Base-by-base conservation (phyloP, 1,139 yeast genomes). In the Lodderomyces elongisporus region DNA sequence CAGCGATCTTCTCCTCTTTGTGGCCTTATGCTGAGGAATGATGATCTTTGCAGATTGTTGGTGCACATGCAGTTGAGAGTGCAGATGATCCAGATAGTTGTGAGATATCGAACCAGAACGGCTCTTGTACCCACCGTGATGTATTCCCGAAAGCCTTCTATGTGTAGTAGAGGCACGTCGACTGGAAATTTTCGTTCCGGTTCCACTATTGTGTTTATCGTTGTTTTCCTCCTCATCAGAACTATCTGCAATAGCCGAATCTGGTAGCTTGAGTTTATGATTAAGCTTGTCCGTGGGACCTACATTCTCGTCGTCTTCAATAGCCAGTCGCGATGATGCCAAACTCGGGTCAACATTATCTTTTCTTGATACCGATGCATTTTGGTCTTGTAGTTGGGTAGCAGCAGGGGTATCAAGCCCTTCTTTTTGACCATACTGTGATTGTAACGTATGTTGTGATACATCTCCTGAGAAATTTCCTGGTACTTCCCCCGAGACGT, bases 71-170 rank as follows among this genome's bases (percentile, higher is more conserved):
- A 18, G 26, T 6, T n/a, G 17, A 24, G n/a, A 12, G n/a, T 16
- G 20, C 33, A 9, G n/a, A n/a, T n/a, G n/a, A n/a, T n/a, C n/a
- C n/a, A n/a, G n/a, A n/a, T n/a, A n/a, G n/a, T 26, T 25, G n/a
- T 17, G 29, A 25, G 33, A 51, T 2, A 61, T 43, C 1, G 70
- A 63, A 1, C 57, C 56, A 4, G 65, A 49, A 29, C 64, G 49
- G 27, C 53, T 54, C 33, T 64, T 41, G 27, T 52, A 44, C 12
- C 51, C 47, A 4, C 49, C 45, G 2, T 54, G 54, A 7, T 57
- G 46, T 28, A 66, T 64, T 9, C 70, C 67, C 0, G 70, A 60
- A 28, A 67, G 51, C 28, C 67, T 51, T 31, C 68, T 51, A 34
- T 57, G 68, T 9, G 58, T 48, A 3, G 43, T 41, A 3, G 66